A percentile compares a stretch with the other conserved stretches of the same genome.
Conservation (phyloP, 2,329 filamentous ascomycete genomes). For the Fusarium camptoceras region DNA sequence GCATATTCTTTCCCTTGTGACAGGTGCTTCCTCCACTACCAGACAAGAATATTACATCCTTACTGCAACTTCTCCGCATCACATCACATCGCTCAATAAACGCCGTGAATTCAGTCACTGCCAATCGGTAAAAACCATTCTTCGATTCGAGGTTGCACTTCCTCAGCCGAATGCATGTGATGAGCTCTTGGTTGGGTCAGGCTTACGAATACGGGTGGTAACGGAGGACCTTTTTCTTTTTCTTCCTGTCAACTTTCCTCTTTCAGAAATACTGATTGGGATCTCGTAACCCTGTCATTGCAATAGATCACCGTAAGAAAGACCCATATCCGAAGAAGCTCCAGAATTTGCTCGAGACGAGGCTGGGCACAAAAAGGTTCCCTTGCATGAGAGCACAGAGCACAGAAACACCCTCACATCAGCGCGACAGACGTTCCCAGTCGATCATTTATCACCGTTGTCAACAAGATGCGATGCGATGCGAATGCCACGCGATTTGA, state of each 20-base stretch:
- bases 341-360: constrained; percentile 5
- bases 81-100: constrained; percentile 31
- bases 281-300: constrained; percentile 24
- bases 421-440: constrained; percentile 8
- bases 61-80: constrained; percentile 32
- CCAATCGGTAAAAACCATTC: constrained; percentile 27
- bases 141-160: constrained; percentile 19
- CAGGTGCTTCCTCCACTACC: constrained; percentile 24
- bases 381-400: constrained; percentile 40
- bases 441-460: constrained; percentile 25
- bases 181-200: constrained; percentile 16
- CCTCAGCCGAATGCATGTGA: constrained; percentile 23
- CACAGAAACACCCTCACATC: constrained; percentile 23
- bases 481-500: constrained; percentile 22
- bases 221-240: constrained; percentile 22
- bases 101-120: constrained; percentile 30
- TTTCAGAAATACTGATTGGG: constrained; percentile 15
- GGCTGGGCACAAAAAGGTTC: constrained; percentile 3
- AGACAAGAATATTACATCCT: constrained; percentile 11
- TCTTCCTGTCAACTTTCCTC: constrained; percentile 30
- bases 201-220: constrained; percentile 35
- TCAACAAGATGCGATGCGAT: constrained; percentile 20
- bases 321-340: constrained; percentile 1
- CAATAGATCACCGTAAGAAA: neutral
- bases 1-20: constrained; percentile 43